Conservation (phyloP, 371 early-diverging fungal species). For the Mucor saturninus region DNA sequence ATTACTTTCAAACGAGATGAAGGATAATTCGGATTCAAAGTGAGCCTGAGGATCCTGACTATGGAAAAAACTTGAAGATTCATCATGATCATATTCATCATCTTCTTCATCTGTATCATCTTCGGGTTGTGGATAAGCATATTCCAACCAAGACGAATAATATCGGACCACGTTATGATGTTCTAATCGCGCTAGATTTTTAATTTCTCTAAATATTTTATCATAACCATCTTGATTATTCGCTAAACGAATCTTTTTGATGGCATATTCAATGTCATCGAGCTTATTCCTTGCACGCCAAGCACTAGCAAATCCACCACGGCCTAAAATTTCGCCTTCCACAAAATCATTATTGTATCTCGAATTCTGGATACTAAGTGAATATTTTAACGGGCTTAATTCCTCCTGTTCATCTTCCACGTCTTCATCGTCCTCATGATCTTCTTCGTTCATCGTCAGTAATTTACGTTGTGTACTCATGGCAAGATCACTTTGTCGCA, state of each 20-base stretch:
- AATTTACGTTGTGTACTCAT: slow-evolving; percentile 16
- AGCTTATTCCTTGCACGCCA: slow-evolving; percentile 75
- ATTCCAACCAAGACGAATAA: slow-evolving; percentile 93
- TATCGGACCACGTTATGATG: slow-evolving; percentile 94
- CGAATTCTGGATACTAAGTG: slow-evolving; percentile 59
- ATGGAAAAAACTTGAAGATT: slow-evolving; percentile 17
- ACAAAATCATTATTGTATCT: slow-evolving; percentile 88
- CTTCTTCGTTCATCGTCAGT: not conserved
- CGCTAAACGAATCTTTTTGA: slow-evolving; percentile 77
- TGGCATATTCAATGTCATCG: slow-evolving; percentile 88
- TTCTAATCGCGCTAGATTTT: slow-evolving; percentile 82
- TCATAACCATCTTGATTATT: slow-evolving; percentile 43
- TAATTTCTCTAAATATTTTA: slow-evolving; percentile 91
- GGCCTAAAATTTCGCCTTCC: slow-evolving; percentile 78
- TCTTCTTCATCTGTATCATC: slow-evolving; percentile 4
- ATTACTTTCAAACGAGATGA: slow-evolving; percentile 16
- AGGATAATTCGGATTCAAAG: slow-evolving; percentile 14
- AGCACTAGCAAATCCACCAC: slow-evolving; percentile 96
- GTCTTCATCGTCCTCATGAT: not conserved
- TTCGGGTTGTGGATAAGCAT: slow-evolving; percentile 23
- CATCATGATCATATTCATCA: slow-evolving; percentile 16
- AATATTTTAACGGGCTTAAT: not conserved
- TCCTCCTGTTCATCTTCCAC: slow-evolving; percentile 15
- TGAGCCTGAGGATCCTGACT: slow-evolving; percentile 19
- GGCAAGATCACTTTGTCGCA: slow-evolving; percentile 39